These are phyloP conservation scores for Fragosphaeria purpurea DNA, from an alignment of 2,329 filamentous ascomycete genomes.

Conservation along the genomic window DNA sequence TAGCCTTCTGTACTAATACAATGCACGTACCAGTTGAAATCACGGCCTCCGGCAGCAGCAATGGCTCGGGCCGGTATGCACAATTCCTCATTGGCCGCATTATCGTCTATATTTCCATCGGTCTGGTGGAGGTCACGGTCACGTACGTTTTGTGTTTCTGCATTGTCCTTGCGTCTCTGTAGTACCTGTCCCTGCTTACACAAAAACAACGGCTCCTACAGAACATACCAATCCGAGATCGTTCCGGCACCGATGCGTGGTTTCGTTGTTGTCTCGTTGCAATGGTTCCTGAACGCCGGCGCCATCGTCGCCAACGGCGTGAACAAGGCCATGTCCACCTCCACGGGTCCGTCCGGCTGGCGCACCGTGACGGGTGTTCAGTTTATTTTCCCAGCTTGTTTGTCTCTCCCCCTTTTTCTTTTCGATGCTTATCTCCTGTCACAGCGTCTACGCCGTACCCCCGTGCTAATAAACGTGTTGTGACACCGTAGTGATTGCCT, in stretches of 20 bases:
- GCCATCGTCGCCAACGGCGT: conserved; percentile 10
- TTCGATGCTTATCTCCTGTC: background rate
- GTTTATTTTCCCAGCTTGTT: conserved; percentile 10
- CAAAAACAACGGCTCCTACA: no score
- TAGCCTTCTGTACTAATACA: background rate
- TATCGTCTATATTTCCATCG: conserved; percentile 15
- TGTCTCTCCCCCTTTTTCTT: background rate
- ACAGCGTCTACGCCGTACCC: background rate
- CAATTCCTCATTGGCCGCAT: conserved; percentile 15
- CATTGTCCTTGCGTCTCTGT: background rate
- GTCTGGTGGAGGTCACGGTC: conserved; percentile 14
- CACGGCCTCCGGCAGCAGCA: conserved; percentile 3
- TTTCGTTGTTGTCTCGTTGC: conserved; percentile 14
- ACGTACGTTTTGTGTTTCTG: conserved; percentile 8
- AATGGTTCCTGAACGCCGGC: conserved; percentile 12
- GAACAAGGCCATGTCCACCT: conserved; percentile 9
- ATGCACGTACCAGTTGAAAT: conserved; percentile 11
- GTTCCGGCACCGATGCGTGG: conserved; percentile 13
- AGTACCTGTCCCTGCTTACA: background rate
- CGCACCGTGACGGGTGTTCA: conserved; percentile 11
- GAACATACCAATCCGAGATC: conserved; percentile 15
- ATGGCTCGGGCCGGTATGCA: conserved; percentile 8
- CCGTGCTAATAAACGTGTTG: no score
- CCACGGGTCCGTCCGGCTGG: conserved; percentile 7
- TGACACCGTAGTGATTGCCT: conserved; percentile 7